These are phyloP conservation scores for Lagerstroemia speciosa DNA, from an alignment of 345 rosid genomes.

Conservation along the genomic window DNA sequence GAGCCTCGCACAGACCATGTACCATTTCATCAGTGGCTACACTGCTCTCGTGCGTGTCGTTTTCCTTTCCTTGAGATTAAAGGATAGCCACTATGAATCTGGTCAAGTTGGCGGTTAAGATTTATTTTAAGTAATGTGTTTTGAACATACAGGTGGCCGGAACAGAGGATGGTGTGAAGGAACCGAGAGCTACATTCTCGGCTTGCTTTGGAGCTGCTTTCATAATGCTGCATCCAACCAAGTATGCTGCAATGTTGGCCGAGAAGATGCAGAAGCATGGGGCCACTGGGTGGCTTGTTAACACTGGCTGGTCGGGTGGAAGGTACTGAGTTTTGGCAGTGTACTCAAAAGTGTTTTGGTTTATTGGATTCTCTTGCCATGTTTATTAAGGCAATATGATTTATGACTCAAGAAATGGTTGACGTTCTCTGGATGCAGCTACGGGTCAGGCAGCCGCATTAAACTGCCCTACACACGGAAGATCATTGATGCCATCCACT, in stretches of 20 bases:
- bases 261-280: conserved; percentile 95
- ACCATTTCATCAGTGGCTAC: conserved; percentile 97
- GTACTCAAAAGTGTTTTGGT: too few species aligned
- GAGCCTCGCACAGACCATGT: conserved; percentile 85
- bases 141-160: conserved; percentile 64
- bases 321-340: conserved; percentile 35
- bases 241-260: conserved; percentile 91
- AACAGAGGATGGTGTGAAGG: conserved; percentile 88
- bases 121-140: background rate
- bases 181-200: conserved; percentile 86
- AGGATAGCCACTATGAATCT: background rate
- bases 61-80: background rate
- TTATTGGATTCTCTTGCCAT: too few species aligned
- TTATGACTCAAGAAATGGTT: background rate
- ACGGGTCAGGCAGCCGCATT: conserved; percentile 78
- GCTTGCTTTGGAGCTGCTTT: conserved; percentile 99
- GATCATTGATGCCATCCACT: conserved; percentile 89
- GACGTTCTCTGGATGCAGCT: conserved; percentile 29
- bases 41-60: conserved; percentile 64
- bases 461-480: conserved; percentile 78
- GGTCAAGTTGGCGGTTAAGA: background rate
- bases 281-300: conserved; percentile 95
- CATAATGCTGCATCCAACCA: conserved; percentile 96
- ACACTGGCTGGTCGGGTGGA: conserved; percentile 98
- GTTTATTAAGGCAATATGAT: background rate